phyloP scores from a whole-genome alignment of 2,329 filamentous ascomycete genomes.

The Phyllosticta citriasiana region DNA sequence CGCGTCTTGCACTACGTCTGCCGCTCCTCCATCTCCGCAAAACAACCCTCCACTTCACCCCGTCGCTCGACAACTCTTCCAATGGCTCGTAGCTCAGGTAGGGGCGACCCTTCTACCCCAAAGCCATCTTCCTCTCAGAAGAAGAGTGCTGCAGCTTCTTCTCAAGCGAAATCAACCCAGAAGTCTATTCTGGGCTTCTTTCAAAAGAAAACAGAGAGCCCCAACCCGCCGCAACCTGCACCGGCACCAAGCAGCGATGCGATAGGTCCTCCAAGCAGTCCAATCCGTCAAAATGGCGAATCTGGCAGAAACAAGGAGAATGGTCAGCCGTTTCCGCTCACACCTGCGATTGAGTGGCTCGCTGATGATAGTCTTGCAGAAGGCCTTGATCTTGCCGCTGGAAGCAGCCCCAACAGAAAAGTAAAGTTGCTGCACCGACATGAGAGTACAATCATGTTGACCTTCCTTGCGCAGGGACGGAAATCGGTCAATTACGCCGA shows the following conservation, averaged over 20 bases:
- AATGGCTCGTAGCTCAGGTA: slow-evolving; percentile 38
- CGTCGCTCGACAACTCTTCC: neutral
- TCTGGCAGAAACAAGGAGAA: slow-evolving; percentile 43
- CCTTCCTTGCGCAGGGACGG: slow-evolving; percentile 35
- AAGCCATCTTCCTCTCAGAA: slow-evolving; percentile 35
- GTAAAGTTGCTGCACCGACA: slow-evolving; percentile 35
- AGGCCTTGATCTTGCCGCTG: slow-evolving; percentile 32
- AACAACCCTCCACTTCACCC: neutral
- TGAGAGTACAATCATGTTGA: slow-evolving; percentile 8
- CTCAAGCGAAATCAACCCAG: slow-evolving; percentile 49
- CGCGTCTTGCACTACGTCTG: neutral
- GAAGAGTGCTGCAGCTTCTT: slow-evolving; percentile 33
- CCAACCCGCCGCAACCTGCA: slow-evolving; percentile 37
- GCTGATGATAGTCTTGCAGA: slow-evolving; percentile 32
- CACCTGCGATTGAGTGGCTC: slow-evolving; percentile 28
- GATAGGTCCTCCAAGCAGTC: slow-evolving; percentile 55
- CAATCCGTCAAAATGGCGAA: slow-evolving; percentile 48
- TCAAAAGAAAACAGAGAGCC: slow-evolving; percentile 16
- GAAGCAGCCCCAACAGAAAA: slow-evolving; percentile 71
- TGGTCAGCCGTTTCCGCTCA: slow-evolving; percentile 34
- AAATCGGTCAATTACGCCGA: slow-evolving; percentile 9
- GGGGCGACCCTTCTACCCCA: slow-evolving; percentile 37
- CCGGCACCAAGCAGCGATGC: slow-evolving; percentile 76
- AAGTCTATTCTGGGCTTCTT: slow-evolving; percentile 55
- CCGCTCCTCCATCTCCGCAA: neutral